Percentiles rank a stretch among this genome's conserved stretches.
Conservation (phyloP, 768 basidiomycete genomes). For the Myochromella boudieri region DNA sequence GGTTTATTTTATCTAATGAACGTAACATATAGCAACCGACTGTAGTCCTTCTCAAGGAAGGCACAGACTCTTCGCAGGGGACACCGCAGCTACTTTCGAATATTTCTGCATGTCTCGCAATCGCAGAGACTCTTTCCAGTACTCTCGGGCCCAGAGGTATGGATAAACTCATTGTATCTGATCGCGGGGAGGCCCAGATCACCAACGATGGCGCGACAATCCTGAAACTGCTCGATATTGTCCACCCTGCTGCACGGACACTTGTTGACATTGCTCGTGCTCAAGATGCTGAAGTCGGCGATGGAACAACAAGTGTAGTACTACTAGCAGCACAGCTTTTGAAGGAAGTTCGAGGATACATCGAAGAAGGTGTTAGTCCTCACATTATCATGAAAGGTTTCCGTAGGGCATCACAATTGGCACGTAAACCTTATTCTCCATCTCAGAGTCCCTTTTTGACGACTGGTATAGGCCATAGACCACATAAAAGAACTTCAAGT, state of each 20-base stretch:
- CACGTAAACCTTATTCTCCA: constrained; percentile 36
- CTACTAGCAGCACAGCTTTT: constrained; percentile 91
- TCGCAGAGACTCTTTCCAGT: constrained; percentile 86
- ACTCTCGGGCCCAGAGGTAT: constrained; percentile 98
- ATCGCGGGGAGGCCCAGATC: constrained; percentile 95
- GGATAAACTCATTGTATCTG: constrained; percentile 96
- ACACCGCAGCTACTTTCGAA: constrained; percentile 91
- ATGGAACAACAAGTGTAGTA: constrained; percentile 96
- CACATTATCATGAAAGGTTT: constrained; percentile 98
- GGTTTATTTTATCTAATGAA: constrained; percentile 7
- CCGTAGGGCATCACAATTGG: constrained; percentile 82
- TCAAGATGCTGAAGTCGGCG: constrained; percentile 97
- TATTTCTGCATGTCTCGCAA: constrained; percentile 94
- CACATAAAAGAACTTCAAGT: constrained; percentile 90
- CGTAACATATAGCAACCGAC: constrained; percentile 80
- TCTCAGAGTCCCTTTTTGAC: constrained; percentile 6
- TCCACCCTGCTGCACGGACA: constrained; percentile 97
- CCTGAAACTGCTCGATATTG: constrained; percentile 94
- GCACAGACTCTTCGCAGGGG: constrained; percentile 95
- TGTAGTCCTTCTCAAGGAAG: constrained; percentile 93
- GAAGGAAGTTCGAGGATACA: constrained; percentile 87
- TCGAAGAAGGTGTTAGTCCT: constrained; percentile 96
- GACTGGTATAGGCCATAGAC: constrained; percentile 66
- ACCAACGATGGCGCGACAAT: constrained; percentile 99
- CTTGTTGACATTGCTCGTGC: constrained; percentile 97